phyloP scores from a whole-genome alignment of 2,329 filamentous ascomycete species.

The Chaetomium sp. region DNA sequence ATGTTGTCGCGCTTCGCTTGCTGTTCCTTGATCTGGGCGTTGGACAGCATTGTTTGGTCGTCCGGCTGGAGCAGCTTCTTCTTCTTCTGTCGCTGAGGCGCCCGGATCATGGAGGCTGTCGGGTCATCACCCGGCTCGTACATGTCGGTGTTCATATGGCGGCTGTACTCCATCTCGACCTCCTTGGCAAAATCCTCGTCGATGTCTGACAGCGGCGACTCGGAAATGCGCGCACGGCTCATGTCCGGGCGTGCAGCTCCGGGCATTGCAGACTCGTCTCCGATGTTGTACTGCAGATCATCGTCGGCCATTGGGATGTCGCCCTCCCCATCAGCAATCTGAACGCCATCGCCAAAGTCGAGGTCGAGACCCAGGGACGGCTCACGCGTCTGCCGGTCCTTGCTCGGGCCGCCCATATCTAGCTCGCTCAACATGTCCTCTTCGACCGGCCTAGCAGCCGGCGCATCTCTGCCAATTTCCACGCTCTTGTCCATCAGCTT shows the following conservation, averaged over 20 bases:
- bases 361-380: conserved; percentile 52
- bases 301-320: conserved; percentile 63
- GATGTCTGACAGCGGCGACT: conserved; percentile 71
- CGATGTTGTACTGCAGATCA: conserved; percentile 66
- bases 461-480: conserved; percentile 88
- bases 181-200: conserved; percentile 64
- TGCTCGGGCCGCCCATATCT: conserved; percentile 58
- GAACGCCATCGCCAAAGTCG: conserved; percentile 56
- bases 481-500: conserved; percentile 62
- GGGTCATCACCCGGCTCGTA: conserved; percentile 62
- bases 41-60: conserved; percentile 74
- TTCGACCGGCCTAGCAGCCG: conserved; percentile 65
- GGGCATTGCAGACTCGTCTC: conserved; percentile 56
- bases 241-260: conserved; percentile 52
- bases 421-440: conserved; percentile 70
- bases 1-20: conserved; percentile 86
- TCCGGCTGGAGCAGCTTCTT: conserved; percentile 84
- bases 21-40: conserved; percentile 78
- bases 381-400: conserved; percentile 59
- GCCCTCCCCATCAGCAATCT: conserved; percentile 65
- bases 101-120: conserved; percentile 58
- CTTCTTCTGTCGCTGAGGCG: conserved; percentile 72
- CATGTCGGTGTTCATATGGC: conserved; percentile 56
- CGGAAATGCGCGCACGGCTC: conserved; percentile 63
- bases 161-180: conserved; percentile 60